Evolutionary conservation across 441 rosid species (phyloP), one percentile per base, ranked within the genome.

Genomic region (Erysimum cheiri): DNA sequence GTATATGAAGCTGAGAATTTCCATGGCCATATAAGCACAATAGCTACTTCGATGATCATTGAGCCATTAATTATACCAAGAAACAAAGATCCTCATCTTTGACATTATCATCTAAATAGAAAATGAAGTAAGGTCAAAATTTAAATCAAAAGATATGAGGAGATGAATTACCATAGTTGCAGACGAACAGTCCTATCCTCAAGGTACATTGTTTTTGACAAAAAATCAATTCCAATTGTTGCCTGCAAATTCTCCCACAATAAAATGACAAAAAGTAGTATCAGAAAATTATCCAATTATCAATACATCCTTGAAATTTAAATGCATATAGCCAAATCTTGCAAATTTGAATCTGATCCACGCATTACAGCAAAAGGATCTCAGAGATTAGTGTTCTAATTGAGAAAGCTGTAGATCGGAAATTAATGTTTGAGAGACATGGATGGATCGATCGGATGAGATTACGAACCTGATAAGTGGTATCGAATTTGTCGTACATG

Each of bases 401-500:
- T 26, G 28, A 33, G n/a, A 10, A 40, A 31, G 3, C n/a, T 17
- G n/a, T 12, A 49, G 55, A 73, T 66, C 61, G 68, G 33, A 6
- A 7, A 44, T 32, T 0, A 7, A 40, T 3, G 28, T 9, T 13
- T 7, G 43, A 17, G 6, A 37, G 43, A 39, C 5, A 24, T n/a
- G n/a, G n/a, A n/a, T 19, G 13, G 43, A 63, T 19, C 7, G n/a
- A 60, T 58, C 17, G 46, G 62, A 41, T 11, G 26, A 39, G 29
- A 32, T 0, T 1, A 5, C 49, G 22, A 39, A 86, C 91, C 91
- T 86, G 91, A 58, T 88, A 86, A 33, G 91, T 88, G 69, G 84
- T 88, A 35, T 88, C 93, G 81, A 87, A 87, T 76, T 87, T 87
- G 67, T 87, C 90, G 72, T 87, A 87, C 92, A 87, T 87, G 87